These are phyloP conservation scores for Blastosporella zonata DNA, from an alignment of 1,284 basidiomycete species.

Conservation along the genomic window DNA sequence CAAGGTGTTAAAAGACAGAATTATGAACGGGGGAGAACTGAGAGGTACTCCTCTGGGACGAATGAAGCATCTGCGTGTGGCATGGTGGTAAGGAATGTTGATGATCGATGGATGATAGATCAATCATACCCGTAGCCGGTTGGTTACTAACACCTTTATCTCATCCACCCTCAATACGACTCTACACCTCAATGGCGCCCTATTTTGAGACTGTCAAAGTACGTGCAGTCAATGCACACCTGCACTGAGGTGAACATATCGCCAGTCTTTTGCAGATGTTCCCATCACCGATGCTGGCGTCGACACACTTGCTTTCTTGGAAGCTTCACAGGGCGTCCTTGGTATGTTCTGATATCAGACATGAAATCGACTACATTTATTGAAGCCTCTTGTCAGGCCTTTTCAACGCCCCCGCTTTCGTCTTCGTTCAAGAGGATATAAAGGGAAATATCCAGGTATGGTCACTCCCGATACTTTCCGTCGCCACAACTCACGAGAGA, in stretches of 20 bases:
- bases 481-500: neutral
- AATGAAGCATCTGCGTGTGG: constrained; percentile 81
- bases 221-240: constrained; percentile 20
- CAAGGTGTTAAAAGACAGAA: neutral
- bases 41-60: constrained; percentile 51
- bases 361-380: neutral
- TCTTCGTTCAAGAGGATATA: constrained; percentile 84
- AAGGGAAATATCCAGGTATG: constrained; percentile 89
- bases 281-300: constrained; percentile 84
- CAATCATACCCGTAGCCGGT: no score
- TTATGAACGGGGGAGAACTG: neutral
- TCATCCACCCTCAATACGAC: constrained; percentile 8
- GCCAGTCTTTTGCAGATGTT: constrained; percentile 88
- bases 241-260: constrained; percentile 5
- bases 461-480: constrained; percentile 15
- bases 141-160: neutral
- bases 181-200: constrained; percentile 61
- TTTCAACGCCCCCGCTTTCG: constrained; percentile 85
- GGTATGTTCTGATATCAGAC: constrained; percentile 47
- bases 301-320: constrained; percentile 85
- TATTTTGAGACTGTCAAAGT: constrained; percentile 86
- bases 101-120: neutral
- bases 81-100: constrained; percentile 61
- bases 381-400: constrained; percentile 59
- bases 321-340: constrained; percentile 90